Conservation (phyloP, 2,329 filamentous ascomycete species). For the Arthrinium puccinioides region DNA sequence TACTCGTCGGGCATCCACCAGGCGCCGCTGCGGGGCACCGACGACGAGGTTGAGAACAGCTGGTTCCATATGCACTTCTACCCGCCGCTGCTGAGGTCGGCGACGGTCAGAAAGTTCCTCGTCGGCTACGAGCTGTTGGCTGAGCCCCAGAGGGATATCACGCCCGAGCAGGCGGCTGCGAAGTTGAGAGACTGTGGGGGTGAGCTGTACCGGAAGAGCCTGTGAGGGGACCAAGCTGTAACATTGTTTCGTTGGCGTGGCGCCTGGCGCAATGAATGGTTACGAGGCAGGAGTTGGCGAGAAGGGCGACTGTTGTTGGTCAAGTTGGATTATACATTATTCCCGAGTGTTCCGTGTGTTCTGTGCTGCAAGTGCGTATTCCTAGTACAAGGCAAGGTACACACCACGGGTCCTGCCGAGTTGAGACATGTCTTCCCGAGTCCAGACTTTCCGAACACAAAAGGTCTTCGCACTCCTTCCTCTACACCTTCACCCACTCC, state of each 20-base stretch:
- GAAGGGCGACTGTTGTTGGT: not conserved
- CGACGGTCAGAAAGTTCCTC: slow-evolving; percentile 91
- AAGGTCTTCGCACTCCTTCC: too few relatives aligned
- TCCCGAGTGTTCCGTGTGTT: not conserved
- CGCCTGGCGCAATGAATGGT: not conserved
- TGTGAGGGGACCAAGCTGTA: slow-evolving; percentile 18
- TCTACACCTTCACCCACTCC: not conserved
- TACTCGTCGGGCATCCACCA: slow-evolving; percentile 98
- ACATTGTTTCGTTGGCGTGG: not conserved
- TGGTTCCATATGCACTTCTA: slow-evolving; percentile 99
- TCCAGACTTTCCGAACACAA: too few relatives aligned
- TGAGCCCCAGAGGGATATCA: slow-evolving; percentile 97
- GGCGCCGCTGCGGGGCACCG: slow-evolving; percentile 74
- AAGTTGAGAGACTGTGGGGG: slow-evolving; percentile 70
- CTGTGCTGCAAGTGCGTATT: not conserved
- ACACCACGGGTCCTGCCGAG: not conserved
- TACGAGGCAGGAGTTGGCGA: not conserved
- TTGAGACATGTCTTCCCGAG: too few relatives aligned
- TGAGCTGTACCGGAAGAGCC: slow-evolving; percentile 70
- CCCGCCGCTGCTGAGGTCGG: slow-evolving; percentile 83
- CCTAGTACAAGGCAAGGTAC: not conserved
- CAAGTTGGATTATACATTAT: slow-evolving; percentile 2
- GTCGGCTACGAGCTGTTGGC: slow-evolving; percentile 96
- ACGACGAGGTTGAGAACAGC: slow-evolving; percentile 77
- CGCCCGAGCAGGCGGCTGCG: slow-evolving; percentile 86